These are phyloP conservation scores for Magnaporthiopsis poae DNA, from an alignment of 2,329 filamentous ascomycete species.

Conservation along the genomic window DNA sequence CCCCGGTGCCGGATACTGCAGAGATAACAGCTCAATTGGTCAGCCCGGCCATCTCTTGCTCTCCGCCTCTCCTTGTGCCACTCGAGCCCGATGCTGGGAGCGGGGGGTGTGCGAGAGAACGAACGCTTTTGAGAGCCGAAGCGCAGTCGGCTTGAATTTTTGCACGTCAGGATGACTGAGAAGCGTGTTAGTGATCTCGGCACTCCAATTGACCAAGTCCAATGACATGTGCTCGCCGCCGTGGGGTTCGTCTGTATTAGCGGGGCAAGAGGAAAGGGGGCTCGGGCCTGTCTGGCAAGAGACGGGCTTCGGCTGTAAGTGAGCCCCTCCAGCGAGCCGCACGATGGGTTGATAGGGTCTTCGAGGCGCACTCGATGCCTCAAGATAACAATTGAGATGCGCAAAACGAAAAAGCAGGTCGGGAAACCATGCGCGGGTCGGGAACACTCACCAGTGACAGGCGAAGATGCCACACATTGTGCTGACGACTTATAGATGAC, in stretches of 20 bases:
- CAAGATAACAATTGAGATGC: background rate
- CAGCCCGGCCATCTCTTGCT: slow-evolving; percentile 16
- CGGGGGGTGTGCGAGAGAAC: slow-evolving; percentile 25
- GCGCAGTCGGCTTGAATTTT: slow-evolving; percentile 89
- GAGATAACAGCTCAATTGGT: slow-evolving; percentile 28
- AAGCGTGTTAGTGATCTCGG: slow-evolving; percentile 15
- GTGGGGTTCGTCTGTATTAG: slow-evolving; percentile 9
- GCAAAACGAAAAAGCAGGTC: background rate
- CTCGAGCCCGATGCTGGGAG: slow-evolving; percentile 15
- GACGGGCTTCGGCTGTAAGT: background rate
- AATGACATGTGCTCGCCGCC: slow-evolving; percentile 9
- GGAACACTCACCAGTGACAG: slow-evolving; percentile 66
- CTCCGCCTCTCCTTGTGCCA: background rate
- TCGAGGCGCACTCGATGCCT: background rate
- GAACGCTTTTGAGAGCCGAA: slow-evolving; percentile 89
- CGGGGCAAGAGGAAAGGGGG: slow-evolving; percentile 13
- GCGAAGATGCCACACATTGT: slow-evolving; percentile 94
- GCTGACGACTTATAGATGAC: slow-evolving; percentile 9
- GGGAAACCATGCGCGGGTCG: background rate
- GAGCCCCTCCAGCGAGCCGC: slow-evolving; percentile 21
- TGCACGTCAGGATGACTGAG: slow-evolving; percentile 81
- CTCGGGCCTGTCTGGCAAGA: background rate
- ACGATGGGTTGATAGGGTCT: background rate
- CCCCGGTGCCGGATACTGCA: slow-evolving; percentile 83
- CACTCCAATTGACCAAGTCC: slow-evolving; percentile 8